phyloP scores from a whole-genome alignment of 192 early-diverging fungal species.

The Coemansia sp. region DNA sequence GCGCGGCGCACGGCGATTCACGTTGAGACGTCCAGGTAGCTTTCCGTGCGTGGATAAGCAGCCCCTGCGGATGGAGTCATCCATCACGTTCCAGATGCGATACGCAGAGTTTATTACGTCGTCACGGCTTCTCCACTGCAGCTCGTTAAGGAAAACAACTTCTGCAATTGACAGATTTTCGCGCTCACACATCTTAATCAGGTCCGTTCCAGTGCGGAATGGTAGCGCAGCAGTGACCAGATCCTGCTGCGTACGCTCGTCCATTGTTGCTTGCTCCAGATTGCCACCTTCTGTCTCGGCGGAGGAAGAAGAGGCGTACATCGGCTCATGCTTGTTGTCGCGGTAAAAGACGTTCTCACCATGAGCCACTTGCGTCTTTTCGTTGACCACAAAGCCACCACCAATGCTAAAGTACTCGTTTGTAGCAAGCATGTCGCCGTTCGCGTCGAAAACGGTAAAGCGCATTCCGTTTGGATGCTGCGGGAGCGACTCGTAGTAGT shows the following conservation, averaged over 20 bases:
- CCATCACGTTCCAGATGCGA: slow-evolving; percentile 92
- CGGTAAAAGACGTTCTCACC: slow-evolving; percentile 70
- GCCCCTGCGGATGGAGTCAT: slow-evolving; percentile 77
- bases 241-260: slow-evolving; percentile 66
- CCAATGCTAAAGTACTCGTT: slow-evolving; percentile 97
- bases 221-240: slow-evolving; percentile 78
- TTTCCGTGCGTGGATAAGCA: slow-evolving; percentile 61
- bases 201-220: slow-evolving; percentile 74
- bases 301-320: slow-evolving; percentile 8
- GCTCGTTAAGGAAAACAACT: slow-evolving; percentile 91
- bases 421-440: slow-evolving; percentile 84
- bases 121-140: slow-evolving; percentile 81
- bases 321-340: slow-evolving; percentile 26
- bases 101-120: slow-evolving; percentile 75
- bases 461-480: slow-evolving; percentile 97
- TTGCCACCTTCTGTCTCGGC: slow-evolving; percentile 1
- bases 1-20: slow-evolving; percentile 80
- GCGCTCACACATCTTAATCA: slow-evolving; percentile 78
- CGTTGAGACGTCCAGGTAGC: slow-evolving; percentile 81
- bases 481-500: slow-evolving; percentile 82
- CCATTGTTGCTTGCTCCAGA: slow-evolving; percentile 41
- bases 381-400: slow-evolving; percentile 95
- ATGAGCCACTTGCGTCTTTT: slow-evolving; percentile 75
- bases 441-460: slow-evolving; percentile 79
- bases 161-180: slow-evolving; percentile 91